Evolutionary conservation across 805 yeast species (phyloP), one percentile per base, ranked within the genome.

Genomic region (Candida tallmaniae): DNA sequence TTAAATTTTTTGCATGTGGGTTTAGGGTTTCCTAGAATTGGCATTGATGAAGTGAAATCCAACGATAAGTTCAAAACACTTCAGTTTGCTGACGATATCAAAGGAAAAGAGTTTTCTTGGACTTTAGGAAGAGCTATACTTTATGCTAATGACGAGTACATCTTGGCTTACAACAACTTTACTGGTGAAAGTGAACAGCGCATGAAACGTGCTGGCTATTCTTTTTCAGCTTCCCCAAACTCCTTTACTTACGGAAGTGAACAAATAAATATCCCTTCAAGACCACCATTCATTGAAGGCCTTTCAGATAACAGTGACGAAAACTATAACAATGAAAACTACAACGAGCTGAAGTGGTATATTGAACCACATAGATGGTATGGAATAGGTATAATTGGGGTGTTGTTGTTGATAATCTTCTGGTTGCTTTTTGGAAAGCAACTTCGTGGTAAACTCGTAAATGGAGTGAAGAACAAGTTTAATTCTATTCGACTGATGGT

Each of bases 101-200:
- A 60, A 22, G 73, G 70, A 1, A 58, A 65, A 21, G 56, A 67
- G 3, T 73, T 70, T 37, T 65, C 76, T 1, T 76, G 80, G 80
- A 74, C 80, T 5, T 48, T 72, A 32, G 81, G 80, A 4, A 54
- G 80, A 23, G 87, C 87, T 2, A 52, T 80, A 7, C 52, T 81
- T 15, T 81, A 81, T 48, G 74, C 82, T 3, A 70, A 68, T 41
- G 76, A 65, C 52, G 84, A 74, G 56, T 67, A 67, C 39, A 58
- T 60, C 22, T 67, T 49, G 39, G 73, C 65, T 3, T 69, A 48
- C 46, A 62, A 60, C 39, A 65, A 62, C 37, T 50, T 42, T 29
- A 49, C 65, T 2, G 25, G 26, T 7, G 15, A 23, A 30, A 13
- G 11, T 15, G 29, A 21, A 14, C 36, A 29, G n/a, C 19, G 34